phyloP scores from a whole-genome alignment of 805 yeast species.

The Metschnikowia lunata region DNA sequence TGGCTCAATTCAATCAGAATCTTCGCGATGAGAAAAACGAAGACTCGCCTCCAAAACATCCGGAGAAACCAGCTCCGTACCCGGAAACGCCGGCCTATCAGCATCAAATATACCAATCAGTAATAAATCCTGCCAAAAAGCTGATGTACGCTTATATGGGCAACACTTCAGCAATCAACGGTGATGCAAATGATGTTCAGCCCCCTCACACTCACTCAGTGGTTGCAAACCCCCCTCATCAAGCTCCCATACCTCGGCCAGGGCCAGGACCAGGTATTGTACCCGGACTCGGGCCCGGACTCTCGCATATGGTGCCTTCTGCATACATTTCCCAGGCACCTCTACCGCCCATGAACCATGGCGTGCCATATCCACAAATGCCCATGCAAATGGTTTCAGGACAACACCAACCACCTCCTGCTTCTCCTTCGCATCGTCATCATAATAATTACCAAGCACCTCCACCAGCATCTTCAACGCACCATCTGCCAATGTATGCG shows the following conservation, averaged over 20 bases:
- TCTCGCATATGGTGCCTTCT: slow-evolving; percentile 1
- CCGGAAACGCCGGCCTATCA: neutral
- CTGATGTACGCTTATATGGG: neutral
- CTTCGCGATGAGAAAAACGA: slow-evolving; percentile 20
- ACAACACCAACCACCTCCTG: slow-evolving; percentile 2
- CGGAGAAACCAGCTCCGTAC: neutral
- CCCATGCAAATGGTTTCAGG: slow-evolving; percentile 8
- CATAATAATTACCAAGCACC: neutral
- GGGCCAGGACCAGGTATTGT: neutral
- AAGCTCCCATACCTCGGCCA: slow-evolving; percentile 1
- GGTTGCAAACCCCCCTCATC: neutral
- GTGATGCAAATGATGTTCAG: too few species aligned
- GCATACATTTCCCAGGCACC: slow-evolving; percentile 6
- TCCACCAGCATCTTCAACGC: too few species aligned
- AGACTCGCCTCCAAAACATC: neutral
- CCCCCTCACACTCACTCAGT: too few species aligned
- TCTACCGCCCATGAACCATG: slow-evolving; percentile 2
- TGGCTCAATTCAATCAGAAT: slow-evolving; percentile 46
- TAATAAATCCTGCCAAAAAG: neutral
- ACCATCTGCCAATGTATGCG: neutral
- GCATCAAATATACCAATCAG: slow-evolving; percentile 1
- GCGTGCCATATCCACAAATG: slow-evolving; percentile 5
- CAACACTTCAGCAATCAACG: neutral
- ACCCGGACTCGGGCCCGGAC: neutral
- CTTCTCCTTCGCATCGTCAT: neutral